phyloP scores from a whole-genome alignment of 495 filamentous ascomycete species.

The Hypoxylon cercidicola region DNA sequence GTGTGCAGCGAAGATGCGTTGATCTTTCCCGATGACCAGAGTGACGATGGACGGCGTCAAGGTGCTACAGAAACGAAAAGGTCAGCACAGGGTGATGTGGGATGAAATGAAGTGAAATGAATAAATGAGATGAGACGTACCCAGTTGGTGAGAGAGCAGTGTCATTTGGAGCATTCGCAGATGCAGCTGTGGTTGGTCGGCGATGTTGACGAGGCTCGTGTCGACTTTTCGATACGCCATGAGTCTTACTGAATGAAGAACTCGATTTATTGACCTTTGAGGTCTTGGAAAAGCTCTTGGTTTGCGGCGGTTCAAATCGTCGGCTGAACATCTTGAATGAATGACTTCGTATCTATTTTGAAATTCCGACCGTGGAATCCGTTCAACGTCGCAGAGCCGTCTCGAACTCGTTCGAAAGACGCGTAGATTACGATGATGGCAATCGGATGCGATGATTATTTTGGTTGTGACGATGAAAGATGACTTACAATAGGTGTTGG shows the following conservation, averaged over 20 bases:
- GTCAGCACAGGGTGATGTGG: slow-evolving; percentile 10
- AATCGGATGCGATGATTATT: slow-evolving; percentile 2
- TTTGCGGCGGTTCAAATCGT: slow-evolving; percentile 51
- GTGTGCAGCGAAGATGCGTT: slow-evolving; percentile 89
- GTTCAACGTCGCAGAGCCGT: slow-evolving; percentile 6
- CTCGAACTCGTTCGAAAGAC: neutral
- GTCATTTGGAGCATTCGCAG: slow-evolving; percentile 29
- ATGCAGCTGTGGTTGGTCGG: slow-evolving; percentile 52
- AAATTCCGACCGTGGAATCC: slow-evolving; percentile 19
- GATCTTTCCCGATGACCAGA: slow-evolving; percentile 77
- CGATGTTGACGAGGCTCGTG: slow-evolving; percentile 53
- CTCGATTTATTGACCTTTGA: slow-evolving; percentile 53
- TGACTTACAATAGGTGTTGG: slow-evolving; percentile 21
- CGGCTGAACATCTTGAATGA: slow-evolving; percentile 55
- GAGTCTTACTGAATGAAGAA: slow-evolving; percentile 58
- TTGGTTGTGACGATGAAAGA: slow-evolving; percentile 15
- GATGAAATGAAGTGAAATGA: neutral
- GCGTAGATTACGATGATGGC: neutral
- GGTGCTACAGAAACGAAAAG: slow-evolving; percentile 52
- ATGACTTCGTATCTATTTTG: slow-evolving; percentile 19
- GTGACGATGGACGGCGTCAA: slow-evolving; percentile 80
- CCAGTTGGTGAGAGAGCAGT: slow-evolving; percentile 49
- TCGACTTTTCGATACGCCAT: slow-evolving; percentile 57
- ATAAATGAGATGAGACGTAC: slow-evolving; percentile 27
- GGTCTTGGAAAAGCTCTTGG: slow-evolving; percentile 58